Percentiles rank a stretch among this genome's conserved stretches.
Evolutionary conservation across 768 basidiomycete genomes (phyloP).

Genomic region (Hygrophorus pudorinus): DNA sequence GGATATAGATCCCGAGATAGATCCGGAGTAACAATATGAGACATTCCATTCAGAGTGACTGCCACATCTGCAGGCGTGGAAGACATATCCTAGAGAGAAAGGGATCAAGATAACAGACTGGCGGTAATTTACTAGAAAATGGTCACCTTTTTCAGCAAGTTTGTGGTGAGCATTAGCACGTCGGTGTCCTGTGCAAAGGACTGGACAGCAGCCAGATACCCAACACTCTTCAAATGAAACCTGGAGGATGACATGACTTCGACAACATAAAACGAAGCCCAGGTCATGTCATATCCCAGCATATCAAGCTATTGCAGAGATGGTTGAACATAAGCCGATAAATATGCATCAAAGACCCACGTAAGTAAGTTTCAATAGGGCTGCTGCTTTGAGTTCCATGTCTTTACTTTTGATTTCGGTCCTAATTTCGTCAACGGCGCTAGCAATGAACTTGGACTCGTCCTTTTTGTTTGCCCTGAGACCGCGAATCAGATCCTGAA

Average conservation of each 20-base stretch:
- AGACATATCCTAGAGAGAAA: constrained; percentile 58
- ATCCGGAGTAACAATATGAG: constrained; percentile 77
- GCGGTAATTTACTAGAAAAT: too few species aligned
- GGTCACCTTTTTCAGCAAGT: constrained; percentile 88
- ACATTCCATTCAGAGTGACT: constrained; percentile 71
- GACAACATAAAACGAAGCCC: constrained; percentile 94
- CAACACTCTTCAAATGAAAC: constrained; percentile 88
- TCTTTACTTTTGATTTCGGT: constrained; percentile 87
- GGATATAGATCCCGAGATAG: constrained; percentile 85
- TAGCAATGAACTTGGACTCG: constrained; percentile 84
- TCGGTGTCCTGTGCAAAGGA: constrained; percentile 94
- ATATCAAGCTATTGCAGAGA: constrained; percentile 70
- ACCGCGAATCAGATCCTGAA: constrained; percentile 92
- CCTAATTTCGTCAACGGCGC: constrained; percentile 90
- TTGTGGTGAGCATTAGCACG: constrained; percentile 95
- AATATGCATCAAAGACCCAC: constrained; percentile 48
- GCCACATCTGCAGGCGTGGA: constrained; percentile 69
- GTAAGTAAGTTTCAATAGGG: constrained; percentile 92
- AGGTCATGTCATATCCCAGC: constrained; percentile 90
- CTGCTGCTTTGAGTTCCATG: constrained; percentile 94
- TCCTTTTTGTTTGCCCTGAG: constrained; percentile 93
- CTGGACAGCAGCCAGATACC: constrained; percentile 87
- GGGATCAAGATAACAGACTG: too few species aligned
- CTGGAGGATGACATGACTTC: constrained; percentile 96
- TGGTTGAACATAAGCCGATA: constrained; percentile 7